Base-by-base conservation (phyloP, 768 basidiomycete genomes). In the Holtermanniella nyarrowii region DNA sequence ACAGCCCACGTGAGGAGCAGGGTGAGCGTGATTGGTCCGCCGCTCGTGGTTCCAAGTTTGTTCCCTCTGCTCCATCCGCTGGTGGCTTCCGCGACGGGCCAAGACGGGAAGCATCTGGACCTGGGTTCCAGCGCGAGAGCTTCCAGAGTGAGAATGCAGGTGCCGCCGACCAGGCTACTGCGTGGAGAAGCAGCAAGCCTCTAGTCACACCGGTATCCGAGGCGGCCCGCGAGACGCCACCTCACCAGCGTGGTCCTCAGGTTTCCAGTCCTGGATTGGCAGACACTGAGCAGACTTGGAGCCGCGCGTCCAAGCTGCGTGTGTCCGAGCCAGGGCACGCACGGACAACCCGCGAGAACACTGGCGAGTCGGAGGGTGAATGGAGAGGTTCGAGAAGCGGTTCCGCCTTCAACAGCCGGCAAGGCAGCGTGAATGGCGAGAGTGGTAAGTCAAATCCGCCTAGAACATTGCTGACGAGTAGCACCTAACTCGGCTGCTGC, bases 251-350 rank as follows among this genome's bases (percentile, higher is more conserved):
- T 60, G 77, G 27, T 2, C 53, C 49, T 27, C 40, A 31, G 42
- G 46, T 21, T 21, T 20, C 31, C 41, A 62, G 60, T 44, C 62
- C 66, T 12, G 54, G 62, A 26, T 50, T 71, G 20, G 86, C 88
- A 1, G 89, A 90, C 59, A 79, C 75, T 51, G 90, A 90, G 58
- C 84, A 88, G 40, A 76, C 74, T 70, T 73, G 72, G 72, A 58
- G 63, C 4, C 56, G 72, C 54, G 72, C 65, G 16, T 63, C 61
- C 40, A 70, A 68, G 50, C 58, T 73, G 27, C 50, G 50, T 21
- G 58, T 66, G 16, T 62, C 66, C 13, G 46, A 44, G 7, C 42
- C 24, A 43, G 55, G 25, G 46, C 61, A 0, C 44, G 48, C 18
- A 51, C 57, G 16, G 55, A 50, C 49, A 57, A 62, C 18, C 60